Conservation (phyloP, 108 stramenopile genomes). For the Nitzschia palea region DNA sequence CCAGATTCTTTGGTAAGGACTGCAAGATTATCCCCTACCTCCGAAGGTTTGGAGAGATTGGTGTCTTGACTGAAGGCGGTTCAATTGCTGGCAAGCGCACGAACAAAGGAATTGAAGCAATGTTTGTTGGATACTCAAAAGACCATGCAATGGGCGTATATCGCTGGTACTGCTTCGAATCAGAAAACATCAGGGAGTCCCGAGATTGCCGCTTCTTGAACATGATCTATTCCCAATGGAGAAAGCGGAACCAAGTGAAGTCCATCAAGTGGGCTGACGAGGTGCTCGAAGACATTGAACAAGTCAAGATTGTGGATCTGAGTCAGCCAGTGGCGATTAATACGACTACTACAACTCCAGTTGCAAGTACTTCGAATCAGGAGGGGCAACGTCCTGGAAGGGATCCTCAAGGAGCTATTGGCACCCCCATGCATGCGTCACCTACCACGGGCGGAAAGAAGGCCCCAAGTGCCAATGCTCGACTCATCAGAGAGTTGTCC, state of each 20-base stretch:
- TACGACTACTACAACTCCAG: background rate
- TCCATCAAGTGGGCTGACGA: background rate
- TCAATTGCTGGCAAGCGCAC: background rate
- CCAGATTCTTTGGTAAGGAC: background rate
- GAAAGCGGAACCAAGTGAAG: background rate
- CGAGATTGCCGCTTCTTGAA: background rate
- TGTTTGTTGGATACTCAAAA: conserved; percentile 10
- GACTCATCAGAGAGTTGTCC: background rate
- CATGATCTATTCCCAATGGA: background rate
- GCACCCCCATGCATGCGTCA: background rate
- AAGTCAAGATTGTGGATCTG: too few relatives aligned
- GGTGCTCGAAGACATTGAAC: background rate
- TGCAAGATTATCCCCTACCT: background rate
- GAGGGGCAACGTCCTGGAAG: background rate
- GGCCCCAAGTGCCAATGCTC: background rate
- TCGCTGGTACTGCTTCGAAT: background rate
- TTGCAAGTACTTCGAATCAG: background rate
- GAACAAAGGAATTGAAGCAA: background rate
- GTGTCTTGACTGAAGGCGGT: background rate
- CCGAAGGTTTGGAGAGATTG: conserved; percentile 11
- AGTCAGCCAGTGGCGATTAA: background rate
- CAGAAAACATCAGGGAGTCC: background rate
- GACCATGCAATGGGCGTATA: conserved; percentile 1
- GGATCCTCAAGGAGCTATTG: background rate
- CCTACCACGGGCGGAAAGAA: background rate